phyloP scores from a whole-genome alignment of 1,284 basidiomycete genomes.

The Papiliotrema terrestris region DNA sequence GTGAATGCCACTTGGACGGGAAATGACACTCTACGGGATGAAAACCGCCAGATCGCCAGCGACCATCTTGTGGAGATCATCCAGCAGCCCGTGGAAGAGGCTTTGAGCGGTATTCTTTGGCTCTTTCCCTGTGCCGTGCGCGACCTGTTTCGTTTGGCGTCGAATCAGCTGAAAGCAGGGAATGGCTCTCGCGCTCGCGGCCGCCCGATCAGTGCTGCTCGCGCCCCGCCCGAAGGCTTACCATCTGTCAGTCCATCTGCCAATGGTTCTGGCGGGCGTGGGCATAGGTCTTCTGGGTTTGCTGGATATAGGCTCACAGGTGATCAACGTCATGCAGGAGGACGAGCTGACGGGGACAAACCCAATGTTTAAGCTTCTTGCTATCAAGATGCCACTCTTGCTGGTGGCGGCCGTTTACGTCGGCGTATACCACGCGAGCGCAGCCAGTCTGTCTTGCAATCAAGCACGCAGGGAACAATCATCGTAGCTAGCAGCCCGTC shows the following conservation, averaged over 20 bases:
- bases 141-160: neutral
- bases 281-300: too few relatives aligned
- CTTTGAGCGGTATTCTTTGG: slow-evolving; percentile 27
- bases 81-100: slow-evolving; percentile 12
- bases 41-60: slow-evolving; percentile 7
- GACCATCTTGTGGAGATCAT: slow-evolving; percentile 13
- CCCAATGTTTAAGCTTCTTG: neutral
- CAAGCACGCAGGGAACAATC: too few relatives aligned
- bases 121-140: slow-evolving; percentile 29
- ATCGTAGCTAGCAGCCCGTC: too few relatives aligned
- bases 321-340: neutral
- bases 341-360: neutral
- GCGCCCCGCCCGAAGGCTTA: too few relatives aligned
- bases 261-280: too few relatives aligned
- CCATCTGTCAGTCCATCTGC: too few relatives aligned
- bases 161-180: neutral
- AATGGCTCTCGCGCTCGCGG: neutral
- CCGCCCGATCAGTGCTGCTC: neutral
- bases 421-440: neutral
- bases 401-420: neutral
- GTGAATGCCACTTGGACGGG: slow-evolving; percentile 17
- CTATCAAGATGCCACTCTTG: neutral
- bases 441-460: too few relatives aligned
- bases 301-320: too few relatives aligned
- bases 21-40: slow-evolving; percentile 3